Conservation (phyloP, 352 stramenopile genomes). For the Globisporangium heterothallicum region DNA sequence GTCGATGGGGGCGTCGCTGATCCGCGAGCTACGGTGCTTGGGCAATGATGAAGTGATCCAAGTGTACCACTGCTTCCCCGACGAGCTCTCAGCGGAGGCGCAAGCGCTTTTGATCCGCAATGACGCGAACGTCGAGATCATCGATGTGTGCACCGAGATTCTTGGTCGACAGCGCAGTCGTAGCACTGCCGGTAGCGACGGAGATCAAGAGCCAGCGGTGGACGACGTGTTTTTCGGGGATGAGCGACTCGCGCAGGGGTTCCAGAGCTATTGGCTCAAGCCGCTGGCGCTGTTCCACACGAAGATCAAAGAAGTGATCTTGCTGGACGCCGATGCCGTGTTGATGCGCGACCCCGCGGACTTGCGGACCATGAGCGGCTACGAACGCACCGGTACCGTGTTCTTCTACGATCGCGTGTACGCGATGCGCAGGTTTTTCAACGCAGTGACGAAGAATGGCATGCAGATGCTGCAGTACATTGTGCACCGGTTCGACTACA, state of each 20-base stretch:
- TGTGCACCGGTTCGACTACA: constrained; percentile 41
- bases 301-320: constrained; percentile 32
- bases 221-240: constrained; percentile 25
- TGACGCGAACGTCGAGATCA: constrained; percentile 47
- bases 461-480: constrained; percentile 32
- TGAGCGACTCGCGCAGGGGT: constrained; percentile 19
- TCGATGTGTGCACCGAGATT: constrained; percentile 51
- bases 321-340: constrained; percentile 54
- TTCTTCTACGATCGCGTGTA: constrained; percentile 62
- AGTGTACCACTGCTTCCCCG: constrained; percentile 37
- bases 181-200: too few relatives aligned
- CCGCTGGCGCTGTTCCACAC: constrained; percentile 50
- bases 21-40: constrained; percentile 43
- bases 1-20: constrained; percentile 47
- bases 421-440: constrained; percentile 28
- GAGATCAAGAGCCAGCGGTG: too few relatives aligned
- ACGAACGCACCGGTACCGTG: constrained; percentile 35
- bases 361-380: constrained; percentile 26
- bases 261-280: constrained; percentile 58
- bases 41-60: constrained; percentile 37
- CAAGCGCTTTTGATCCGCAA: constrained; percentile 30
- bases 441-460: constrained; percentile 22
- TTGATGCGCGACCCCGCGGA: constrained; percentile 31
- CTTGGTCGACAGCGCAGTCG: too few relatives aligned
- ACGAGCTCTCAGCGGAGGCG: constrained; percentile 35